Evolutionary conservation across 345 rosid species (phyloP).

Genomic region (Ceriops tagal): DNA sequence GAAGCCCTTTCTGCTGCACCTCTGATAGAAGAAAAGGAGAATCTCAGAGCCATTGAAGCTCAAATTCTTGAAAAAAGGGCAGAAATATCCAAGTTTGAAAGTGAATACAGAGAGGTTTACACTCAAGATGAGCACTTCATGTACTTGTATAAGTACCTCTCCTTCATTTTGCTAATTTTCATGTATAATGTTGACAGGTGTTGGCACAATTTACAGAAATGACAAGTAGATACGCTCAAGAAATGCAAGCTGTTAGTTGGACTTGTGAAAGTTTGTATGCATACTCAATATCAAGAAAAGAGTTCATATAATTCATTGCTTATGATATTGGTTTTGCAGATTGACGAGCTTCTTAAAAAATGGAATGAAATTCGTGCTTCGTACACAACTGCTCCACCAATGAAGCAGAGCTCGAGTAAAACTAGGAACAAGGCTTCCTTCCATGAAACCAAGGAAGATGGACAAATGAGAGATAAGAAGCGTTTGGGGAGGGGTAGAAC

Average conservation of each 20-base stretch:
- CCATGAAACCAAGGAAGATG: constrained; percentile 38
- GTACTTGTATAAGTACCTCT: neutral
- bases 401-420: constrained; percentile 63
- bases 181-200: constrained; percentile 45
- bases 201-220: constrained; percentile 82
- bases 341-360: constrained; percentile 81
- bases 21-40: constrained; percentile 66
- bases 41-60: constrained; percentile 84
- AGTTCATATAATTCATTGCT: neutral
- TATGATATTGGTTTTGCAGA: constrained; percentile 41
- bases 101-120: constrained; percentile 83
- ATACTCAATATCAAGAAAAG: neutral
- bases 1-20: constrained; percentile 83
- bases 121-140: constrained; percentile 1
- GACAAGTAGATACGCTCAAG: constrained; percentile 86
- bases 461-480: constrained; percentile 57
- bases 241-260: constrained; percentile 82
- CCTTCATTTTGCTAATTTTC: constrained; percentile 11
- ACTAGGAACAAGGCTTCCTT: constrained; percentile 50
- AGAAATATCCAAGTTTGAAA: constrained; percentile 85
- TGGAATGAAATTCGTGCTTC: constrained; percentile 79
- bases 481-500: constrained; percentile 44
- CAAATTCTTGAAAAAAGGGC: constrained; percentile 77
- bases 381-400: constrained; percentile 55
- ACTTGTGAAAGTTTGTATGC: constrained; percentile 3